phyloP scores from a whole-genome alignment of 192 early-diverging fungal species.

The Coemansia sp. region DNA sequence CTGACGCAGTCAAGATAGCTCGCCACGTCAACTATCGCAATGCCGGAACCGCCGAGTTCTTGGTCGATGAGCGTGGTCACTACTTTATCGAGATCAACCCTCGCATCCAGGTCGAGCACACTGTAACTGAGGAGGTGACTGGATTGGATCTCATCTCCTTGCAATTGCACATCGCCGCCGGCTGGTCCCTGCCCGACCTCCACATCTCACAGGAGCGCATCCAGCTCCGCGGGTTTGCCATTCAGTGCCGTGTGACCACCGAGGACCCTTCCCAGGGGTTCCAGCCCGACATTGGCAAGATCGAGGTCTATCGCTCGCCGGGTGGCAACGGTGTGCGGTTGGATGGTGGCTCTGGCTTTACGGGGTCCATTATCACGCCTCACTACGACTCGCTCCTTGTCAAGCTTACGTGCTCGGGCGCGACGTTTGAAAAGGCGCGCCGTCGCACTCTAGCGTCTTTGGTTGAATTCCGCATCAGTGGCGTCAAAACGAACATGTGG shows the following conservation, averaged over 20 bases:
- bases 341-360: slow-evolving; percentile 88
- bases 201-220: slow-evolving; percentile 83
- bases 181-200: slow-evolving; percentile 76
- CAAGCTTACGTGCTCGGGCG: slow-evolving; percentile 87
- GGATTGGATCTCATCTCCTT: slow-evolving; percentile 92
- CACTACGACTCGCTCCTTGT: slow-evolving; percentile 95
- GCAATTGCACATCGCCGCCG: slow-evolving; percentile 95
- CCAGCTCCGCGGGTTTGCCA: slow-evolving; percentile 80
- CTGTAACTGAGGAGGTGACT: slow-evolving; percentile 96
- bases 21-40: slow-evolving; percentile 88
- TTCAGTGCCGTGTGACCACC: slow-evolving; percentile 96
- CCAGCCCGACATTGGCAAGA: slow-evolving; percentile 95
- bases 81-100: slow-evolving; percentile 99
- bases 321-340: slow-evolving; percentile 87
- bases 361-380: slow-evolving; percentile 91
- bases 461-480: slow-evolving; percentile 94
- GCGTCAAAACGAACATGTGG: slow-evolving; percentile 95
- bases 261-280: slow-evolving; percentile 93
- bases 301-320: slow-evolving; percentile 91
- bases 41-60: slow-evolving; percentile 97
- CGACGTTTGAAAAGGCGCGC: slow-evolving; percentile 87
- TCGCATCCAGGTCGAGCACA: slow-evolving; percentile 98
- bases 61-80: slow-evolving; percentile 86
- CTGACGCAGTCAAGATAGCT: slow-evolving; percentile 91
- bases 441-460: slow-evolving; percentile 86